A percentile compares a stretch with the other conserved stretches of the same genome.
Conservation (phyloP, 1,284 basidiomycete genomes). For the Quambalaria eucalypti region DNA sequence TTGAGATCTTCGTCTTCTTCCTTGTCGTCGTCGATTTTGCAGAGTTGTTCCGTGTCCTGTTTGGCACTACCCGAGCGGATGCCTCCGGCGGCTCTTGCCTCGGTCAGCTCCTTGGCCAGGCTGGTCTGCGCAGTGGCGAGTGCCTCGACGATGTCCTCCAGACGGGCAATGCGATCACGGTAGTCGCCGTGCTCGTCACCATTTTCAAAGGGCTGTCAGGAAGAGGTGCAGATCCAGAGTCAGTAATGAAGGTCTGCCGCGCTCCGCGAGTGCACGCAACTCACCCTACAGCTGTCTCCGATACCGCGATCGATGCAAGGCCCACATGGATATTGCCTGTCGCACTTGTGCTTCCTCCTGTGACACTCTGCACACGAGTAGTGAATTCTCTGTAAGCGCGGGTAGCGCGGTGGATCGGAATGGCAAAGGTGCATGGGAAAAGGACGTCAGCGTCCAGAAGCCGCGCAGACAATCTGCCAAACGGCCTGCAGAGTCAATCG, state of each 20-base stretch:
- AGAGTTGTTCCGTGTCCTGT: not conserved
- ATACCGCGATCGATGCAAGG: conserved; percentile 40
- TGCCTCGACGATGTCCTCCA: conserved; percentile 42
- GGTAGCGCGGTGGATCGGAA: not conserved
- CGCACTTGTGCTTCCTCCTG: conserved; percentile 38
- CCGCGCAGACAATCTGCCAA: too few species aligned
- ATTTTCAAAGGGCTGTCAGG: conserved; percentile 21
- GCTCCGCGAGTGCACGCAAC: not conserved
- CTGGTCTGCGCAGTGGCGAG: conserved; percentile 35
- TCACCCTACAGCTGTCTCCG: conserved; percentile 26
- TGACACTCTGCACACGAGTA: conserved; percentile 43
- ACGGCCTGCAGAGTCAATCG: not conserved
- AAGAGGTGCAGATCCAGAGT: not conserved
- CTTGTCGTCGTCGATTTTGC: conserved; percentile 8
- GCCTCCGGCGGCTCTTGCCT: not conserved
- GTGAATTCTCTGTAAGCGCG: conserved; percentile 22
- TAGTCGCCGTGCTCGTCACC: conserved; percentile 41
- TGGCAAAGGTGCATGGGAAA: not conserved
- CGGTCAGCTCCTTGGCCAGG: conserved; percentile 28
- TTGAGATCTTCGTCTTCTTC: conserved; percentile 12
- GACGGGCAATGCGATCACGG: conserved; percentile 32
- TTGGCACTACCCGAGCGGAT: not conserved
- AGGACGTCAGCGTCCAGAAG: too few species aligned
- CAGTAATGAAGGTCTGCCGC: too few species aligned
- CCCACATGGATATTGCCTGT: conserved; percentile 37